These are phyloP conservation scores for Fusarium nanum DNA, from an alignment of 2,329 filamentous ascomycete genomes.

Conservation along the genomic window DNA sequence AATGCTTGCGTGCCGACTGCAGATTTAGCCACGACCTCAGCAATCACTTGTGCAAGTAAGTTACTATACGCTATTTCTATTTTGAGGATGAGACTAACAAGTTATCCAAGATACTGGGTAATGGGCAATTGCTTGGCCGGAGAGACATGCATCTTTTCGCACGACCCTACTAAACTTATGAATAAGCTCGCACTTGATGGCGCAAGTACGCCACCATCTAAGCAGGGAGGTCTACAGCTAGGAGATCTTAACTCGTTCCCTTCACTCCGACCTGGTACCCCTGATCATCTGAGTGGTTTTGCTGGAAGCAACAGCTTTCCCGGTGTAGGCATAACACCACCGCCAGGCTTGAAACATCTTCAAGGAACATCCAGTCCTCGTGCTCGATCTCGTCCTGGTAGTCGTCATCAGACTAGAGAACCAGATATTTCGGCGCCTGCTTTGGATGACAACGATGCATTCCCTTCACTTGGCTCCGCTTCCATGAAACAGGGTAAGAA, in stretches of 20 bases:
- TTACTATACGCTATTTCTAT: conserved; percentile 45
- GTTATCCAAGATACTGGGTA: conserved; percentile 81
- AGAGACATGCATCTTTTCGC: conserved; percentile 94
- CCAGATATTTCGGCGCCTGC: conserved; percentile 75
- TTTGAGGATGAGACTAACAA: conserved; percentile 9
- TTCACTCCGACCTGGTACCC: conserved; percentile 70
- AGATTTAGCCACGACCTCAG: conserved; percentile 97
- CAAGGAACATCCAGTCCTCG: conserved; percentile 72
- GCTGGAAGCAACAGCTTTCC: conserved; percentile 63
- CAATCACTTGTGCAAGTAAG: conserved; percentile 97
- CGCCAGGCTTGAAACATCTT: conserved; percentile 75
- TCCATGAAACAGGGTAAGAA: conserved; percentile 84
- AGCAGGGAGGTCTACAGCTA: conserved; percentile 77
- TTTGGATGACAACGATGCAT: conserved; percentile 94
- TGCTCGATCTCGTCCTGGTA: conserved; percentile 84
- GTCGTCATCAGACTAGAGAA: conserved; percentile 75
- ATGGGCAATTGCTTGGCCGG: conserved; percentile 95
- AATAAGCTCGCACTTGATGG: conserved; percentile 82
- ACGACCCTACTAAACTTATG: conserved; percentile 89
- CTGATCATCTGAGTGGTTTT: conserved; percentile 68
- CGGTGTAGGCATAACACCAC: conserved; percentile 70
- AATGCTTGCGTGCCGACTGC: conserved; percentile 94
- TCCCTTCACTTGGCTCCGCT: conserved; percentile 86
- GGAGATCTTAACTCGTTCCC: conserved; percentile 90
- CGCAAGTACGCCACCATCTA: conserved; percentile 71